Evolutionary conservation across 2,329 filamentous ascomycete species (phyloP).

Genomic region (Fusarium torulosum): DNA sequence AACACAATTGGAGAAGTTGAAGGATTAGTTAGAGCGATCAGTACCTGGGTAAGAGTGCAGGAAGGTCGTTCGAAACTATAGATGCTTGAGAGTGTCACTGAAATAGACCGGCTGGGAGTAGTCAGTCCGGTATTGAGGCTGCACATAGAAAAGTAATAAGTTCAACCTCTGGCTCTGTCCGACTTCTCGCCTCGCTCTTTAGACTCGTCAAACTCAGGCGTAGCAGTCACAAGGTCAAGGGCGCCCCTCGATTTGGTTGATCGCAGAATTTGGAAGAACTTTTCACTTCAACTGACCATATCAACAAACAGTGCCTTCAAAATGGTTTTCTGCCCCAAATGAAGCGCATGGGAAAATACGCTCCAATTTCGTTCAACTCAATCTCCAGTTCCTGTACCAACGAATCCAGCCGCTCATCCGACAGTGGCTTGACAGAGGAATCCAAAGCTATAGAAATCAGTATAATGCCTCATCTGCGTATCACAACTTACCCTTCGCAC

Average conservation of each 20-base stretch:
- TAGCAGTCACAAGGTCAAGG: no score
- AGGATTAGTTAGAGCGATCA: conserved; percentile 62
- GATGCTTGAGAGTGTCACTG: no score
- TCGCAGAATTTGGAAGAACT: neutral
- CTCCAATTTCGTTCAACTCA: neutral
- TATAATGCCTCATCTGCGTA: accelerated
- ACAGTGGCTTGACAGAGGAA: neutral
- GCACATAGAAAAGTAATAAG: no score
- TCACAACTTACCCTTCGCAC: conserved; percentile 3
- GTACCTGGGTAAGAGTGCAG: conserved; percentile 56
- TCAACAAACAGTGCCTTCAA: neutral
- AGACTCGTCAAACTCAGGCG: no score
- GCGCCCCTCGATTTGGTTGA: neutral
- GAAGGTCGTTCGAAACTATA: neutral
- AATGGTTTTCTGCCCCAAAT: conserved; percentile 13
- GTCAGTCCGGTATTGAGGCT: no score
- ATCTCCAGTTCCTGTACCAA: neutral
- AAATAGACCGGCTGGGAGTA: no score
- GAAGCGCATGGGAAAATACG: conserved; percentile 12
- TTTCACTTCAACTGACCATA: neutral
- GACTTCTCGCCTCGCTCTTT: no score
- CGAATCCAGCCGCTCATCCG: neutral
- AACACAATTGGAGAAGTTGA: conserved; percentile 71
- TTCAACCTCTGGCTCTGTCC: no score
- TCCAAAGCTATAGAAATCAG: neutral